These are phyloP conservation scores for Ceratocystis colombiana DNA, from an alignment of 2,329 filamentous ascomycete species.

Conservation along the genomic window DNA sequence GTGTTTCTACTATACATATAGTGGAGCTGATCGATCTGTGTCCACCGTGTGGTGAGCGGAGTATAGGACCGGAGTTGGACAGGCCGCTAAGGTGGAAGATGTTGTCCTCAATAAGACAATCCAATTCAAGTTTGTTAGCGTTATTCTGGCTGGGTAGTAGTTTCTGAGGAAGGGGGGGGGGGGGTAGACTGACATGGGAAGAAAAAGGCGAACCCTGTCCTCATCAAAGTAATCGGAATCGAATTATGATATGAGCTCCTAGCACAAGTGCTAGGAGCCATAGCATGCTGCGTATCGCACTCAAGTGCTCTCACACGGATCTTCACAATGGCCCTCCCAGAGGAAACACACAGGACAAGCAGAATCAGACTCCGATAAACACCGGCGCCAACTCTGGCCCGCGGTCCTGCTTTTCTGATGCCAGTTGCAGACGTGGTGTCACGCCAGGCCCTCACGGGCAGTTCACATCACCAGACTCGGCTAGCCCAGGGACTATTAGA, in stretches of 20 bases:
- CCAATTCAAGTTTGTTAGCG: slow-evolving; percentile 5
- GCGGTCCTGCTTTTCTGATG: slow-evolving; percentile 74
- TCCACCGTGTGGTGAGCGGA: no score
- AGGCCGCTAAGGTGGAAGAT: no score
- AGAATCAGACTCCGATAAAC: slow-evolving; percentile 9
- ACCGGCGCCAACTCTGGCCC: slow-evolving; percentile 13
- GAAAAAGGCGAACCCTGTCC: slow-evolving; percentile 50
- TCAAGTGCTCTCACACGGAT: slow-evolving; percentile 72
- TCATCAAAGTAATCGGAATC: slow-evolving; percentile 88
- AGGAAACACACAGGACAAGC: slow-evolving; percentile 41
- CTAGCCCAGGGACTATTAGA: slow-evolving; percentile 2
- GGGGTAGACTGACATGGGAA: slow-evolving; percentile 18
- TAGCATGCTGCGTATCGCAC: slow-evolving; percentile 83
- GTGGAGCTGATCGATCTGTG: no score
- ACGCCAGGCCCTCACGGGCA: slow-evolving; percentile 83
- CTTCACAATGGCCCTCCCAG: slow-evolving; percentile 90
- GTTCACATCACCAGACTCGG: slow-evolving; percentile 36
- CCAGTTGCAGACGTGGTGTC: slow-evolving; percentile 71
- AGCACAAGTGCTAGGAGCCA: slow-evolving; percentile 26
- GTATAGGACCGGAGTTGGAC: no score
- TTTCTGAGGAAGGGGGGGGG: no score
- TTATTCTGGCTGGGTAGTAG: not conserved
- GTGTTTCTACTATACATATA: no score
- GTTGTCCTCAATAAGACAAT: not conserved
- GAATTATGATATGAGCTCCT: slow-evolving; percentile 51